Evolutionary conservation across 139 green algal genomes (phyloP).

Genomic region (Microglena sp.): DNA sequence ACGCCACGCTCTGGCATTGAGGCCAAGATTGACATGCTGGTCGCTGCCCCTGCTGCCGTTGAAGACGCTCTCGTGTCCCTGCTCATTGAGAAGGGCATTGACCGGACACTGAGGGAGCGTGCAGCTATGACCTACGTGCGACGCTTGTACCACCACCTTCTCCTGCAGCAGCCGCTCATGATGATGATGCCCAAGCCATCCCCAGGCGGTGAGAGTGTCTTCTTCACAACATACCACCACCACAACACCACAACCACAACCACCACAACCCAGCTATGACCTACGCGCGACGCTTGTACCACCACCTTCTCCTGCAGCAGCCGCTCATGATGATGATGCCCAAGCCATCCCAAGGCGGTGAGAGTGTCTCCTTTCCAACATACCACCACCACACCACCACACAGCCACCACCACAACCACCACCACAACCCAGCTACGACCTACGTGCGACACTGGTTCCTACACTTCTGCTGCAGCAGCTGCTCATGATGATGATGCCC

Average conservation of each 20-base stretch:
- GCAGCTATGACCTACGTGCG: constrained; percentile 78
- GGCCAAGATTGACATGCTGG: constrained; percentile 77
- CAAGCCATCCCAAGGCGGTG: no score
- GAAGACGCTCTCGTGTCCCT: constrained; percentile 86
- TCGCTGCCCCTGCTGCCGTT: constrained; percentile 80
- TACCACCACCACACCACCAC: no score
- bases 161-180: constrained; percentile 54
- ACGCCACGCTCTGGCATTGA: no score
- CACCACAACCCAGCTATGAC: constrained; percentile 65
- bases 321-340: no score
- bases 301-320: constrained; percentile 58
- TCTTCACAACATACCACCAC: no score
- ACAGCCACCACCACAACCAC: no score
- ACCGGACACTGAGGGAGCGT: constrained; percentile 28
- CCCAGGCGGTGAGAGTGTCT: no score
- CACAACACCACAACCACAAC: no score
- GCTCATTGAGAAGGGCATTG: constrained; percentile 35
- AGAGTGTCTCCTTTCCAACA: no score
- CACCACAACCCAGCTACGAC: constrained; percentile 64
- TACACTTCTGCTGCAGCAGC: constrained; percentile 62
- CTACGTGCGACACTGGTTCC: constrained; percentile 86
- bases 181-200: no score
- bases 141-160: constrained; percentile 76
- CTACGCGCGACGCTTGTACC: constrained; percentile 86
- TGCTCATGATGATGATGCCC: no score